phyloP scores from a whole-genome alignment of 1,284 basidiomycete genomes.

The Malassezia obtusa region DNA sequence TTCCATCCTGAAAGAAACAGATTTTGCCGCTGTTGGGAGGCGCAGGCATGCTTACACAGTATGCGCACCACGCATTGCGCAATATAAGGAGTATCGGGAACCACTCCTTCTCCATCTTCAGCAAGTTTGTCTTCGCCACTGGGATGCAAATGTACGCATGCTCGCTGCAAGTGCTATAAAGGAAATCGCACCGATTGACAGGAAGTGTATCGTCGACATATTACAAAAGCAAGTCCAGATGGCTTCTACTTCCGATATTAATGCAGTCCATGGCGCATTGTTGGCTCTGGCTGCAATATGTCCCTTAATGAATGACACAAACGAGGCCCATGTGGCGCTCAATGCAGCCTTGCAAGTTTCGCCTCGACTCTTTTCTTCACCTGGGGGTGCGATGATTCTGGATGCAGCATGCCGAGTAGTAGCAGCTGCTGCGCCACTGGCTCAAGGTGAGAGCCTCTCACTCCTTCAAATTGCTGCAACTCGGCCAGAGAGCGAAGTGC shows the following conservation, averaged over 20 bases:
- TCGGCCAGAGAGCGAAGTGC: slow-evolving; percentile 59
- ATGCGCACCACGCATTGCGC: slow-evolving; percentile 74
- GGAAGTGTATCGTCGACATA: slow-evolving; percentile 19
- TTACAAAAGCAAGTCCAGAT: slow-evolving; percentile 29
- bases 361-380: slow-evolving; percentile 46
- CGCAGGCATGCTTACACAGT: slow-evolving; percentile 70
- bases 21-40: slow-evolving; percentile 87
- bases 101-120: slow-evolving; percentile 67
- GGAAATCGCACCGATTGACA: slow-evolving; percentile 55
- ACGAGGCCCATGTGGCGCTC: neutral
- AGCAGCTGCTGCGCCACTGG: slow-evolving; percentile 47
- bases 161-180: slow-evolving; percentile 70
- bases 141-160: slow-evolving; percentile 72
- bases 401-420: slow-evolving; percentile 66
- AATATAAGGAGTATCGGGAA: slow-evolving; percentile 56
- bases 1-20: slow-evolving; percentile 76
- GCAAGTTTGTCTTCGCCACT: slow-evolving; percentile 69
- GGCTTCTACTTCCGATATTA: neutral
- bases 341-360: neutral
- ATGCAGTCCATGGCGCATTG: slow-evolving; percentile 9
- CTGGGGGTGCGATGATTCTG: slow-evolving; percentile 66
- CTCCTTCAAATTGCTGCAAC: slow-evolving; percentile 63
- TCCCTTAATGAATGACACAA: neutral
- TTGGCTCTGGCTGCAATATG: neutral
- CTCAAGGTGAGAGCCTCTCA: neutral